These are phyloP conservation scores for Ensete ventricosum DNA, from an alignment of 176 grass and related monocot genomes.

Conservation along the genomic window DNA sequence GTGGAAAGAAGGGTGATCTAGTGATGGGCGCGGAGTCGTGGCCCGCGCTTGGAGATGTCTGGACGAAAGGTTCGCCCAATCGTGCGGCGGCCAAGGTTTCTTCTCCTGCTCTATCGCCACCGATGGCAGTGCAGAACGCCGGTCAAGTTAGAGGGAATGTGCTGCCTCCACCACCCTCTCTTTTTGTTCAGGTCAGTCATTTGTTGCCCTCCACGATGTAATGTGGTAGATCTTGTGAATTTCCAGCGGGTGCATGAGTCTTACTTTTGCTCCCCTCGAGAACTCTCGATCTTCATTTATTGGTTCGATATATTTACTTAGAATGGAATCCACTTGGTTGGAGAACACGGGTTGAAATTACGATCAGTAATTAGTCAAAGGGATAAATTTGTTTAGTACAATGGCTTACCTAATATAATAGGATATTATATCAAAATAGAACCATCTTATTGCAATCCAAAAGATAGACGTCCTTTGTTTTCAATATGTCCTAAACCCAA, in stretches of 20 bases:
- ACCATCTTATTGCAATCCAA: no score
- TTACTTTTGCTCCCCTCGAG: no score
- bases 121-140: not conserved
- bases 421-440: no score
- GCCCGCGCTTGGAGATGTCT: slow-evolving; percentile 14
- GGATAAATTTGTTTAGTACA: no score
- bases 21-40: slow-evolving; percentile 20
- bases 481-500: no score
- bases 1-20: not conserved
- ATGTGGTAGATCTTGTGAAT: not conserved
- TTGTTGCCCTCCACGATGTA: not conserved
- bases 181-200: slow-evolving; percentile 7
- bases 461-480: no score
- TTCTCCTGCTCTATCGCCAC: slow-evolving; percentile 6
- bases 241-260: not conserved
- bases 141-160: not conserved
- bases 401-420: no score
- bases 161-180: not conserved
- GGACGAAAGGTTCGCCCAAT: not conserved
- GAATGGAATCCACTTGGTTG: no score
- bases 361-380: no score
- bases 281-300: no score
- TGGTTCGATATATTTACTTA: no score
- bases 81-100: not conserved
- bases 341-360: no score